Conservation (phyloP, 225 moss, liverwort and hornwort genomes). For the Antitrichia curtipendula region DNA sequence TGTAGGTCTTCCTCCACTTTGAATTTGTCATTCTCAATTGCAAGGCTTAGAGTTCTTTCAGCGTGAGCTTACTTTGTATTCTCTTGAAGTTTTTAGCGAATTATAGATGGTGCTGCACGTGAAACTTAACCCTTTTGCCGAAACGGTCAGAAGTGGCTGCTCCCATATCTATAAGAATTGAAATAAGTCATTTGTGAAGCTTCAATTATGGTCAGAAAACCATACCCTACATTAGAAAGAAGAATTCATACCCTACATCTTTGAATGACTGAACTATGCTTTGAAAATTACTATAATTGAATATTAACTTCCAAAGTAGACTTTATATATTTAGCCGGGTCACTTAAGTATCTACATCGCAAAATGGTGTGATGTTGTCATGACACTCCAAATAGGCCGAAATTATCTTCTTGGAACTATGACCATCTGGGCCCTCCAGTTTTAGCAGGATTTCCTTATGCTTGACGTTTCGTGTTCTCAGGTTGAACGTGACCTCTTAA, state of each 20-base stretch:
- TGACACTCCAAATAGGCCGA: background rate
- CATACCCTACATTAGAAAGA: background rate
- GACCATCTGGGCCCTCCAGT: background rate
- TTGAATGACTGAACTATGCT: background rate
- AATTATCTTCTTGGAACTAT: background rate
- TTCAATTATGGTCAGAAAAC: background rate
- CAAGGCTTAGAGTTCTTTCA: background rate
- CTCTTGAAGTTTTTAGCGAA: background rate
- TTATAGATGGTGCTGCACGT: background rate
- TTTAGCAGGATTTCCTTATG: background rate
- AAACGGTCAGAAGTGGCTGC: background rate
- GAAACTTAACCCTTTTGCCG: background rate
- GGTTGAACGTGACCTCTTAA: slow-evolving; percentile 40
- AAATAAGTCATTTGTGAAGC: background rate
- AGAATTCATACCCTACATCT: background rate
- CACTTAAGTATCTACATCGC: background rate
- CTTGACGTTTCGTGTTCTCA: background rate
- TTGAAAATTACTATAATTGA: background rate
- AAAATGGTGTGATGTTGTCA: background rate
- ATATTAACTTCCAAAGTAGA: background rate
- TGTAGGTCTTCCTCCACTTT: slow-evolving; percentile 9
- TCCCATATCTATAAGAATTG: background rate
- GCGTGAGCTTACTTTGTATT: background rate
- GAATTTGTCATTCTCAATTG: background rate
- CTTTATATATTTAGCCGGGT: background rate